Conservation (phyloP, 805 yeast species). For the Pichia exigua region DNA sequence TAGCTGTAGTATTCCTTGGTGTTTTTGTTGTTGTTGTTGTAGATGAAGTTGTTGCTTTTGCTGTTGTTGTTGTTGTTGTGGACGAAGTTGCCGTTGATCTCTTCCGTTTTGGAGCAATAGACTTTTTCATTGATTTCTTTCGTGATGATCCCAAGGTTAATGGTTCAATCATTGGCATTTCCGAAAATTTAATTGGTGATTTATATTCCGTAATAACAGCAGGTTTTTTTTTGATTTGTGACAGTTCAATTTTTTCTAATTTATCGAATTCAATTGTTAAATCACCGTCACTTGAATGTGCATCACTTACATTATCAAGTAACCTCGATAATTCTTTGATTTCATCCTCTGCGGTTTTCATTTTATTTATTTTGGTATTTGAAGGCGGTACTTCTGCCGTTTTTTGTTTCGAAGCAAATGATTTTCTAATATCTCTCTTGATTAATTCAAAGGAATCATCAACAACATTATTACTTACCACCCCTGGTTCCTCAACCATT, state of each 20-base stretch:
- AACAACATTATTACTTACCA: too few relatives aligned
- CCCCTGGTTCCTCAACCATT: neutral
- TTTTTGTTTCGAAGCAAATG: conserved; percentile 21
- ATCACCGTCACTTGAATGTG: conserved; percentile 18
- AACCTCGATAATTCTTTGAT: conserved; percentile 16
- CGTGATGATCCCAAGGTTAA: conserved; percentile 21
- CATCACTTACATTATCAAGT: conserved; percentile 16
- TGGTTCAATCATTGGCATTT: conserved; percentile 28
- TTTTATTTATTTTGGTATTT: neutral
- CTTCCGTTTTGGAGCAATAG: conserved; percentile 2
- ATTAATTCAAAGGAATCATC: conserved; percentile 27
- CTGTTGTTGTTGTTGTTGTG: too few relatives aligned
- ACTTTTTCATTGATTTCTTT: conserved; percentile 20
- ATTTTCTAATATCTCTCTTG: conserved; percentile 25
- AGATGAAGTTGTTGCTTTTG: neutral
- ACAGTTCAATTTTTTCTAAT: conserved; percentile 24
- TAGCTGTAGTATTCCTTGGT: neutral
- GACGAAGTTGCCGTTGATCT: neutral
- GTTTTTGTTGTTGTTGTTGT: too few relatives aligned
- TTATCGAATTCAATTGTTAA: conserved; percentile 21
- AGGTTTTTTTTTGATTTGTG: conserved; percentile 16
- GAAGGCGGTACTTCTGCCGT: neutral
- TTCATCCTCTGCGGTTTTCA: conserved; percentile 10
- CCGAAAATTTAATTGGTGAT: conserved; percentile 28
- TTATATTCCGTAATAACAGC: conserved; percentile 10